Evolutionary conservation across 1,284 basidiomycete species (phyloP).

Genomic region (Pseudozyma tsukubaensis): DNA sequence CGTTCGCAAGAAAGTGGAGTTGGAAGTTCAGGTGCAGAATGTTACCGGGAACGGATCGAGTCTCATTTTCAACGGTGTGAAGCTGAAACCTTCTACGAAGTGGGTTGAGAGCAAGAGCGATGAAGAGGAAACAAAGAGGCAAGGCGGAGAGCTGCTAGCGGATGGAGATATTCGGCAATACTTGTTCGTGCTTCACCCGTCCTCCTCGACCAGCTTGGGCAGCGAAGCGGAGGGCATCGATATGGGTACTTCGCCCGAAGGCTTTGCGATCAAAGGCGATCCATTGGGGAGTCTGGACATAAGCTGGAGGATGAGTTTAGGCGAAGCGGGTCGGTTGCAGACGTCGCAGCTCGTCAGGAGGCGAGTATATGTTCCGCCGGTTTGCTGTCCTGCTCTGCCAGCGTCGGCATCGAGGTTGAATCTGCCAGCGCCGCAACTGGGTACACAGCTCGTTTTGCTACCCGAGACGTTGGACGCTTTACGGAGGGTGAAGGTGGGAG

Average conservation of each 20-base stretch:
- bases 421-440: conserved; percentile 2
- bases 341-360: conserved; percentile 35
- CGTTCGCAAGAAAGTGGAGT: conserved; percentile 49
- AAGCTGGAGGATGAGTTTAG: conserved; percentile 59
- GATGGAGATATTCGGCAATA: conserved; percentile 64
- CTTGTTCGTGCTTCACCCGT: conserved; percentile 55
- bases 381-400: neutral
- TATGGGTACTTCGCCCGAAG: conserved; percentile 17
- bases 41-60: conserved; percentile 26
- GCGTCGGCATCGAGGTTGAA: neutral
- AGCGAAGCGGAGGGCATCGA: conserved; percentile 10
- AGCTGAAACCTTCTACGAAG: conserved; percentile 37
- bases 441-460: conserved; percentile 9
- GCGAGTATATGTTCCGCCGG: conserved; percentile 6
- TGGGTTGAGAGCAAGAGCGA: conserved; percentile 39
- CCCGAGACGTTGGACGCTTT: conserved; percentile 7
- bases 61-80: conserved; percentile 52
- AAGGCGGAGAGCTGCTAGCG: conserved; percentile 28
- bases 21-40: conserved; percentile 68
- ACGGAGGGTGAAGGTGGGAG: neutral
- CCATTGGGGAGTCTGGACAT: conserved; percentile 61
- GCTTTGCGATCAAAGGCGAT: conserved; percentile 22
- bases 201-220: conserved; percentile 2
- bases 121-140: neutral
- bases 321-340: conserved; percentile 59